Conservation (phyloP, 208 protist species). For the Trypanosoma caninum region DNA sequence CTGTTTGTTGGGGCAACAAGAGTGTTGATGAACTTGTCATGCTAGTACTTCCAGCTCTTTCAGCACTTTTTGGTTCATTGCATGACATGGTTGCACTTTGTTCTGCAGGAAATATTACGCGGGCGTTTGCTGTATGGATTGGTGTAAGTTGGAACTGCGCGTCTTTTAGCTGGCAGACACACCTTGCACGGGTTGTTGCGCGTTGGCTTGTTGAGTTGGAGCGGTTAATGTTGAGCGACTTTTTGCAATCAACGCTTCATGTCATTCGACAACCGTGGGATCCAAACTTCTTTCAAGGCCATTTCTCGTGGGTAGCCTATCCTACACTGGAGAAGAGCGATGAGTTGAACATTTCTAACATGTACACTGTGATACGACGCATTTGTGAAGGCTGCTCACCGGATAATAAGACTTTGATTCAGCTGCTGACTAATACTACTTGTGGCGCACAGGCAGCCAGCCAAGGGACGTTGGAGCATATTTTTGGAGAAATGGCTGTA, state of each 20-base stretch:
- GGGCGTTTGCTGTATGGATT: conserved; percentile 61
- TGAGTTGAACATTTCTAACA: conserved; percentile 17
- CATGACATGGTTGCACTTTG: conserved; percentile 15
- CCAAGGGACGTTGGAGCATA: conserved; percentile 17
- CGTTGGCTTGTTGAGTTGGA: conserved; percentile 11
- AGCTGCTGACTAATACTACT: conserved; percentile 19
- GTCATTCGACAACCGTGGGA: background rate
- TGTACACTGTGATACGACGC: conserved; percentile 23
- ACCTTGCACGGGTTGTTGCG: conserved; percentile 21
- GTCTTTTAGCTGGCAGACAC: conserved; percentile 52
- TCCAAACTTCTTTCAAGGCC: background rate
- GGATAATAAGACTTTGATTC: conserved; percentile 10
- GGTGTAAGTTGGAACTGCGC: conserved; percentile 60
- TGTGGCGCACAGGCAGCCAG: conserved; percentile 1
- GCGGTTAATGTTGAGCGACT: conserved; percentile 1
- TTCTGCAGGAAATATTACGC: conserved; percentile 51
- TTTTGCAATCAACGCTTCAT: background rate
- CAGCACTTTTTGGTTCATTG: conserved; percentile 16
- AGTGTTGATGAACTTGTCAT: conserved; percentile 5
- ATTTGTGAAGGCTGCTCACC: conserved; percentile 20
- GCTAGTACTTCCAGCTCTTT: conserved; percentile 13
- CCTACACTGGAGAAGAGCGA: background rate
- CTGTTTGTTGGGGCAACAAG: background rate
- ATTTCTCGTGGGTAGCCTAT: background rate
- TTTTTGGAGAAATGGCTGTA: conserved; percentile 5